Evolutionary conservation across 257 asterid species (phyloP).

Genomic region (Primulina eburnea): DNA sequence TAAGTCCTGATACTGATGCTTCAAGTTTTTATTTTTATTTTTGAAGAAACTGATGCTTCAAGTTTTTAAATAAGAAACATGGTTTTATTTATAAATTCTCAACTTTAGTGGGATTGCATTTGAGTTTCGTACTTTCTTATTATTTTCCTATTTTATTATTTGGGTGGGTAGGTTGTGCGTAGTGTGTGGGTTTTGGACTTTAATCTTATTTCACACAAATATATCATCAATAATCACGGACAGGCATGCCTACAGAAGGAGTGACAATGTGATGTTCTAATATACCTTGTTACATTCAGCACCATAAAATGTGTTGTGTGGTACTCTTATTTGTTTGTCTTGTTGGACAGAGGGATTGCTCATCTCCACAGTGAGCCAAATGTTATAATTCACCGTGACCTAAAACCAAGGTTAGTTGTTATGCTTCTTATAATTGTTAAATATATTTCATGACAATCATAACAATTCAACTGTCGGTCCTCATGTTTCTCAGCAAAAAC

Average conservation of each 20-base stretch:
- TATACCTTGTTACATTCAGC: conserved; percentile 15
- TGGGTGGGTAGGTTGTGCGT: background rate
- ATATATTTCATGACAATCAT: background rate
- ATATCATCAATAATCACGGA: conserved; percentile 14
- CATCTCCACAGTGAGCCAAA: conserved; percentile 98
- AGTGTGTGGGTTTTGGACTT: background rate
- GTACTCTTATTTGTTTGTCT: conserved; percentile 23
- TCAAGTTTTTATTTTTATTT: no score
- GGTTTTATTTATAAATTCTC: background rate
- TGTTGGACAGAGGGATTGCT: conserved; percentile 87
- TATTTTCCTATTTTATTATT: background rate
- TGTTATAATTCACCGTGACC: conserved; percentile 91
- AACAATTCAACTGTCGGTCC: conserved; percentile 13
- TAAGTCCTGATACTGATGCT: conserved; percentile 13
- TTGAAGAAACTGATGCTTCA: background rate
- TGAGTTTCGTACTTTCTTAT: background rate
- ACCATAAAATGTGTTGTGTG: conserved; percentile 3
- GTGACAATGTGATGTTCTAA: conserved; percentile 14
- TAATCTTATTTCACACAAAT: conserved; percentile 8
- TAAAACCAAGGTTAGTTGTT: conserved; percentile 83
- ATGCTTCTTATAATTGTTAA: conserved; percentile 13
- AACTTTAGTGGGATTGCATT: background rate
- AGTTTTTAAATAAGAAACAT: conserved; percentile 11
- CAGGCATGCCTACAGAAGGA: conserved; percentile 6
- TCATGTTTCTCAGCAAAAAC: conserved; percentile 15